Percentiles rank a stretch among this genome's conserved stretches.
These are phyloP conservation scores for Stromatinia cepivora DNA, from an alignment of 2,329 filamentous ascomycete species.

Conservation along the genomic window DNA sequence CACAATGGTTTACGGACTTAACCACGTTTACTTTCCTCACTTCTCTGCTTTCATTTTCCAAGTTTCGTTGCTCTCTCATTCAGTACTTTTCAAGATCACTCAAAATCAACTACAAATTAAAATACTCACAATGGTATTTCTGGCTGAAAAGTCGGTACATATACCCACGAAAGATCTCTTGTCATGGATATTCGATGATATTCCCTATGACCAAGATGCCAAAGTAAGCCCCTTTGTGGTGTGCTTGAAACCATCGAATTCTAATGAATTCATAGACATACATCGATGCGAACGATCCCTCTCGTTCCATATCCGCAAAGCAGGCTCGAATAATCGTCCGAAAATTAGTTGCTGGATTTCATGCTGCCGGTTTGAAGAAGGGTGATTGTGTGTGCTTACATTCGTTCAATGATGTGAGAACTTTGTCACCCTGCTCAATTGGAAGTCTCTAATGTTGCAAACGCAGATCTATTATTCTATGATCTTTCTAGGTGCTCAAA, in stretches of 20 bases:
- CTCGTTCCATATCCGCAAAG: conserved; percentile 34
- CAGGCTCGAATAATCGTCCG: conserved; percentile 34
- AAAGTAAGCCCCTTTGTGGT: background rate
- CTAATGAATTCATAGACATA: conserved; percentile 33
- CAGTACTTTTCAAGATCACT: background rate
- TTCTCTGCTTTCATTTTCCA: background rate
- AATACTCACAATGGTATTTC: conserved; percentile 8
- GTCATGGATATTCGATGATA: conserved; percentile 36
- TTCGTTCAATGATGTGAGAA: conserved; percentile 39
- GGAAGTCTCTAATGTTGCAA: background rate
- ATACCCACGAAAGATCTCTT: conserved; percentile 33
- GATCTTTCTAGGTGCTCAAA: conserved; percentile 30
- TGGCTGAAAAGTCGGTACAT: conserved; percentile 24
- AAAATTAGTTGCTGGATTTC: conserved; percentile 36
- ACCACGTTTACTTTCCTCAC: background rate
- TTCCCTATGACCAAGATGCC: conserved; percentile 31
- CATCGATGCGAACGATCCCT: conserved; percentile 33
- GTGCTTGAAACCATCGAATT: background rate
- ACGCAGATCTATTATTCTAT: conserved; percentile 35
- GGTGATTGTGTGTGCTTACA: conserved; percentile 39
- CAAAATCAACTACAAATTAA: background rate
- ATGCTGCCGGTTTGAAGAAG: conserved; percentile 33
- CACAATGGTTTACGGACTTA: background rate
- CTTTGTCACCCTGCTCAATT: too few relatives aligned
- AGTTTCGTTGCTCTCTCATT: background rate